phyloP scores from a whole-genome alignment of 805 yeast species.

The Wickerhamiella musiphila region DNA sequence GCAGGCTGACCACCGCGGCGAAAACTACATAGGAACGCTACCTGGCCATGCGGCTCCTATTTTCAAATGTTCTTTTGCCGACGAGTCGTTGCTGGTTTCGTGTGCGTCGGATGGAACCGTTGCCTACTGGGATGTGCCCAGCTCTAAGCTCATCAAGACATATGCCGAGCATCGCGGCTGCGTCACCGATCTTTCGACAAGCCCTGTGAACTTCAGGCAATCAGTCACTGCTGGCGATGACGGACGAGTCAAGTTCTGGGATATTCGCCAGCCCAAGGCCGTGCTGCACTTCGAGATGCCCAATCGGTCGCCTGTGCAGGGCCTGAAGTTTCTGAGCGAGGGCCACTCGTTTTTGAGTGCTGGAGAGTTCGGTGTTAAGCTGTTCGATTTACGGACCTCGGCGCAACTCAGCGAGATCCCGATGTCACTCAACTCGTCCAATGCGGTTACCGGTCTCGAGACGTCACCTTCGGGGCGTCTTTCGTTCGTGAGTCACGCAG shows the following conservation, averaged over 20 bases:
- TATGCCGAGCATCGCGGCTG: not conserved
- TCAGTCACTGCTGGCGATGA: slow-evolving; percentile 1
- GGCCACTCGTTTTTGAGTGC: not conserved
- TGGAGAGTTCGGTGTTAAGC: not conserved
- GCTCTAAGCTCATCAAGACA: not conserved
- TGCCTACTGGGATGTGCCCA: not conserved
- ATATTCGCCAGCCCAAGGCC: not conserved
- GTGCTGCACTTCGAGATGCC: not conserved
- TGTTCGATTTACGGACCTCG: not conserved
- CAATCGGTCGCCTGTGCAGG: not conserved
- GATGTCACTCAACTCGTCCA: not conserved
- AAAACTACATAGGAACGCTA: not conserved
- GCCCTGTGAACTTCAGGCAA: not conserved
- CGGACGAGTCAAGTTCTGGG: slow-evolving; percentile 2
- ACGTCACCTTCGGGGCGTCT: not conserved
- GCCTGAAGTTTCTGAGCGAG: not conserved
- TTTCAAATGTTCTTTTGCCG: not conserved
- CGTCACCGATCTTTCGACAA: not conserved
- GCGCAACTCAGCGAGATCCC: not conserved
- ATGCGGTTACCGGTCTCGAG: not conserved
- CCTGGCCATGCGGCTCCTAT: not conserved
- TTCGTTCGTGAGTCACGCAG: not conserved
- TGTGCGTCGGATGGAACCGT: slow-evolving; percentile 1
- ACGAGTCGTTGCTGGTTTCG: not conserved
- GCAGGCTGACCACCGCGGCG: not conserved